A percentile compares a stretch with the other conserved stretches of the same genome.
These are phyloP conservation scores for Bauhinia variegata DNA, from an alignment of 306 rosid species.

Conservation along the genomic window DNA sequence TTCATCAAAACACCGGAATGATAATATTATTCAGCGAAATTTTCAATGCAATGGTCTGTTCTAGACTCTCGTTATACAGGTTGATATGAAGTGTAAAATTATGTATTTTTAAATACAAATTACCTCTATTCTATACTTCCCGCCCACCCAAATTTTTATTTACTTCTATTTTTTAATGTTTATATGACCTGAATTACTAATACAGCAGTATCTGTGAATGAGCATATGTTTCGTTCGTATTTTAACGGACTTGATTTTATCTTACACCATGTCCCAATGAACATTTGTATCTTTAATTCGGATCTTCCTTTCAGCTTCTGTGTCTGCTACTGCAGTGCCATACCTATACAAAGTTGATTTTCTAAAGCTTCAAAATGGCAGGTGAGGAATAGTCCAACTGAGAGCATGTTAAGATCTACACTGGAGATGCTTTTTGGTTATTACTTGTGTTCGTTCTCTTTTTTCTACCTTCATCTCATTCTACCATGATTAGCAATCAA, in stretches of 20 bases:
- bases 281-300: constrained; percentile 30
- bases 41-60: constrained; percentile 94
- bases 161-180: too few species aligned
- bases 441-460: neutral
- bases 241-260: constrained; percentile 4
- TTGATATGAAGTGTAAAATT: constrained; percentile 47
- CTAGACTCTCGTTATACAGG: constrained; percentile 75
- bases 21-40: constrained; percentile 57
- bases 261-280: constrained; percentile 21
- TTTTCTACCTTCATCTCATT: neutral
- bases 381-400: constrained; percentile 46
- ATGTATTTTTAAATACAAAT: constrained; percentile 36
- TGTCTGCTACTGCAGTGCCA: constrained; percentile 57
- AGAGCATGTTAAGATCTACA: neutral
- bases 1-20: constrained; percentile 57
- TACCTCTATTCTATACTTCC: neutral
- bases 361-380: constrained; percentile 90
- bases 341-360: constrained; percentile 70
- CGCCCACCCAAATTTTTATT: constrained; percentile 1
- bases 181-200: neutral
- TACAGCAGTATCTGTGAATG: constrained; percentile 6
- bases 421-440: neutral
- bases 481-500: neutral
- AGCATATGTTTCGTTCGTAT: constrained; percentile 24
- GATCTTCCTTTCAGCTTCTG: constrained; percentile 65